Evolutionary conservation across 306 rosid genomes (phyloP).

Genomic region (Cicer bijugum): DNA sequence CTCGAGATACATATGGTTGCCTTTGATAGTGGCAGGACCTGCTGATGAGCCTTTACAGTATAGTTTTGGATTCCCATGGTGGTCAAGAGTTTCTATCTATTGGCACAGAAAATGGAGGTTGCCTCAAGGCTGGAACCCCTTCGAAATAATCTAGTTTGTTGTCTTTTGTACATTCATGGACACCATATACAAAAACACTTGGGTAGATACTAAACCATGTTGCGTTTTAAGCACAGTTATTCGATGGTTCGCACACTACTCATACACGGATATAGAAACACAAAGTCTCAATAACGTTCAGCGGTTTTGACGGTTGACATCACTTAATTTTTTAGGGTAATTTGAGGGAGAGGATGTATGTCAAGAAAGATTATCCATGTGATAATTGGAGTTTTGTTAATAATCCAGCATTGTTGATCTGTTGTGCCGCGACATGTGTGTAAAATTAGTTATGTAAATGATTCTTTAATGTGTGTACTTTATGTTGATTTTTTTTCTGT

Average conservation of each 20-base stretch:
- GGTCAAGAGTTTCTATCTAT: slow-evolving; percentile 95
- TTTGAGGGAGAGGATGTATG: slow-evolving; percentile 44
- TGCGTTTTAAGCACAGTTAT: slow-evolving; percentile 45
- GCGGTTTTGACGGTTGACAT: slow-evolving; percentile 3
- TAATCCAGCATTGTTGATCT: slow-evolving; percentile 43
- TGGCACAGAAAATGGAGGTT: slow-evolving; percentile 97
- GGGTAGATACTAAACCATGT: slow-evolving; percentile 49
- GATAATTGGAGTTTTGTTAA: slow-evolving; percentile 40
- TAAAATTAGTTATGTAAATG: neutral
- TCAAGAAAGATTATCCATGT: slow-evolving; percentile 36
- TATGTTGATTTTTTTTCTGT: neutral
- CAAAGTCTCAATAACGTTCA: slow-evolving; percentile 39
- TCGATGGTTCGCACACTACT: slow-evolving; percentile 37
- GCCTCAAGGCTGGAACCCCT: slow-evolving; percentile 65
- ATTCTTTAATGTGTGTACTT: neutral
- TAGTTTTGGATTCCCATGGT: slow-evolving; percentile 86
- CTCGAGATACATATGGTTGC: slow-evolving; percentile 95
- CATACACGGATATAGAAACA: slow-evolving; percentile 36
- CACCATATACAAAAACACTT: slow-evolving; percentile 49
- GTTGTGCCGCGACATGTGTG: slow-evolving; percentile 14
- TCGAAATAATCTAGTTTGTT: slow-evolving; percentile 46
- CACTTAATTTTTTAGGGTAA: slow-evolving; percentile 42
- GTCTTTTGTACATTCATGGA: slow-evolving; percentile 42
- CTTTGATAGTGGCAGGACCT: slow-evolving; percentile 84
- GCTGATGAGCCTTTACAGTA: slow-evolving; percentile 84